Base-by-base conservation (phyloP, 2,329 filamentous ascomycete species). In the Penicillium sp. region DNA sequence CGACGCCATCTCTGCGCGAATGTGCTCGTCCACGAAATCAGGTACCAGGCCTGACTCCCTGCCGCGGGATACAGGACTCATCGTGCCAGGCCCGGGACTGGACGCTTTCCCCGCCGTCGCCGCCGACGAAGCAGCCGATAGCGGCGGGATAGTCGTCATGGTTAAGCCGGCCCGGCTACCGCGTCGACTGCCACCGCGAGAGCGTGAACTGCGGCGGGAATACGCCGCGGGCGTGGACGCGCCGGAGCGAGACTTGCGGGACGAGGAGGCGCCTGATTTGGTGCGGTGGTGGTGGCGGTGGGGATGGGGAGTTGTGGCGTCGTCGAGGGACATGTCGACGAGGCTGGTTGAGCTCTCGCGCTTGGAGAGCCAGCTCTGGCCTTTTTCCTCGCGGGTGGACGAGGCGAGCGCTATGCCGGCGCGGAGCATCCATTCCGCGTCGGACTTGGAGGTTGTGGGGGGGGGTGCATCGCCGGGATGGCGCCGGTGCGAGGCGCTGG, bases 331-430 rank as follows among this genome's bases (percentile, higher is more conserved):
- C 33, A 60, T 62, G 16, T 80, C 73, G 2, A 80, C 78, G 2
- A 87, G 74, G 47, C 79, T 82, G 0, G 85, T 87, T 1, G 81
- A 82, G 60, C 81, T 85, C 61, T 84, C 81, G 27, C 83, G 77
- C 53, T 85, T 81, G 2, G 78, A 76, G 3, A 87, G 77, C 85
- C 85, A 87, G 56, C 81, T 82, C 67, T 87, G 85, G n/a, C 85
- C 85, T 64, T 87, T 87, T 58, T 81, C 81, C 64, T 87, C 85
- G 39, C 84, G 77, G 5, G 84, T 81, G 19, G 84, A 80, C 4
- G 82, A 81, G 2, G 84, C 82, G 5, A 87, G 81, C 0, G 81
- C 80, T 7, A 85, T 77, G 2, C 84, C 84, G 0, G 85, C 82
- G 54, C 85, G 82, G 46, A 85, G 80, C 55, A 87, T 76, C 85